phyloP scores from a whole-genome alignment of 805 yeast species.

The Kodamaea fukazawae region DNA sequence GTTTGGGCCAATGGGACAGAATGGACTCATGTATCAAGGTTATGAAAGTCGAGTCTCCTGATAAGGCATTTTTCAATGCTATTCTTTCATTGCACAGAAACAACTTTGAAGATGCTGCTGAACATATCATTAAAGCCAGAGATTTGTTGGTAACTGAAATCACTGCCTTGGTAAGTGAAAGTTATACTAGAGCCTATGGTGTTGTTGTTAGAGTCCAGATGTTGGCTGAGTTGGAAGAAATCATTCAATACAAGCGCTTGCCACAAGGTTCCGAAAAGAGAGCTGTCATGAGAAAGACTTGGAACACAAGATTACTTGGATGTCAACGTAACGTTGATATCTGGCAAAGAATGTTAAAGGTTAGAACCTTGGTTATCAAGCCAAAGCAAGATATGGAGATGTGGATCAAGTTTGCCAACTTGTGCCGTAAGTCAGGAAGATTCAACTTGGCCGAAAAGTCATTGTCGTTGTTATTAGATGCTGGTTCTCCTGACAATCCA shows the following conservation, averaged over 20 bases:
- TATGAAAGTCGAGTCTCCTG: constrained; percentile 91
- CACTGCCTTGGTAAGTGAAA: constrained; percentile 91
- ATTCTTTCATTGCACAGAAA: constrained; percentile 81
- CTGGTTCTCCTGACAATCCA: constrained; percentile 58
- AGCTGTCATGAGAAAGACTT: constrained; percentile 77
- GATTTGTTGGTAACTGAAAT: constrained; percentile 89
- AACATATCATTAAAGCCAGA: constrained; percentile 79
- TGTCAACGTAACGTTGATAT: constrained; percentile 97
- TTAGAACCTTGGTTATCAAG: constrained; percentile 85
- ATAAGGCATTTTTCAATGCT: constrained; percentile 91
- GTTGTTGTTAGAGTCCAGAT: constrained; percentile 96
- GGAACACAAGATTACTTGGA: constrained; percentile 90
- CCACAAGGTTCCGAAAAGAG: constrained; percentile 83
- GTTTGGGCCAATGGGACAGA: constrained; percentile 92
- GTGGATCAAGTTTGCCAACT: constrained; percentile 97
- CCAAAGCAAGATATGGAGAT: constrained; percentile 97
- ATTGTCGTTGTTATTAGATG: constrained; percentile 72
- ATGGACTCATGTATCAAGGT: constrained; percentile 89
- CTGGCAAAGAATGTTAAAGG: constrained; percentile 96
- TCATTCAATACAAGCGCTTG: constrained; percentile 79
- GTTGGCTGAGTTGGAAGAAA: constrained; percentile 95
- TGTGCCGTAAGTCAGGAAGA: constrained; percentile 92
- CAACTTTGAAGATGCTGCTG: constrained; percentile 76
- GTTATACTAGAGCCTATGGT: constrained; percentile 94
- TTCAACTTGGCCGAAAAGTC: constrained; percentile 91